These are phyloP conservation scores for Blastomyces parvus DNA, from an alignment of 2,329 filamentous ascomycete genomes.

Conservation along the genomic window DNA sequence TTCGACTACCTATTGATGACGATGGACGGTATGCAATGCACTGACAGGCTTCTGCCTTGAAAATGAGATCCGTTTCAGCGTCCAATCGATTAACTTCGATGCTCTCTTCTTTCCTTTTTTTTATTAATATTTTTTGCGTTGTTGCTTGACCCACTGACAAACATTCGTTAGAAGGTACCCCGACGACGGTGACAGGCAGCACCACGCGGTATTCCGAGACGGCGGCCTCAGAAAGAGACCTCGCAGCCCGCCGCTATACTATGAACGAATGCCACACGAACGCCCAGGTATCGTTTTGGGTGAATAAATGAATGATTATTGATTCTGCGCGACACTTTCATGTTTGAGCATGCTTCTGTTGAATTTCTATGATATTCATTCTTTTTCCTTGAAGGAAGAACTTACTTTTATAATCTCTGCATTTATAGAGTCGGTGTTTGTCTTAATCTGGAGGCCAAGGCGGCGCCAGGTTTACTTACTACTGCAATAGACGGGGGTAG, in stretches of 20 bases:
- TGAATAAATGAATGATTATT: neutral
- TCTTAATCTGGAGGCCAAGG: neutral
- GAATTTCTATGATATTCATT: neutral
- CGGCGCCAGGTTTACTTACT: neutral
- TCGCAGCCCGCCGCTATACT: neutral
- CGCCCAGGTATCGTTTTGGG: neutral
- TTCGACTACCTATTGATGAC: slow-evolving; percentile 13
- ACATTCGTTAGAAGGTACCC: neutral
- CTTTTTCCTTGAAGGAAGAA: neutral
- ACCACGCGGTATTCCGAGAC: neutral
- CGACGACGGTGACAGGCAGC: neutral
- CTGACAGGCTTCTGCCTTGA: neutral
- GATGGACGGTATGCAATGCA: slow-evolving; percentile 20
- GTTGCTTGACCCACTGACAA: neutral
- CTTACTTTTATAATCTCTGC: neutral
- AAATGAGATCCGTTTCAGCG: neutral
- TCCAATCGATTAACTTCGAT: neutral
- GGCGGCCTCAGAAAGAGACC: neutral
- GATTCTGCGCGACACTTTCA: neutral
- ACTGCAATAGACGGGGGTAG: neutral
- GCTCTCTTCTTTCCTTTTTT: neutral
- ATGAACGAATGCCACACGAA: neutral
- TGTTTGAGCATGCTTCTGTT: neutral
- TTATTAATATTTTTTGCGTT: neutral
- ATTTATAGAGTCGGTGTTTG: neutral